Base-by-base conservation (phyloP, 257 asterid genomes). In the Euphrasia confusa region DNA sequence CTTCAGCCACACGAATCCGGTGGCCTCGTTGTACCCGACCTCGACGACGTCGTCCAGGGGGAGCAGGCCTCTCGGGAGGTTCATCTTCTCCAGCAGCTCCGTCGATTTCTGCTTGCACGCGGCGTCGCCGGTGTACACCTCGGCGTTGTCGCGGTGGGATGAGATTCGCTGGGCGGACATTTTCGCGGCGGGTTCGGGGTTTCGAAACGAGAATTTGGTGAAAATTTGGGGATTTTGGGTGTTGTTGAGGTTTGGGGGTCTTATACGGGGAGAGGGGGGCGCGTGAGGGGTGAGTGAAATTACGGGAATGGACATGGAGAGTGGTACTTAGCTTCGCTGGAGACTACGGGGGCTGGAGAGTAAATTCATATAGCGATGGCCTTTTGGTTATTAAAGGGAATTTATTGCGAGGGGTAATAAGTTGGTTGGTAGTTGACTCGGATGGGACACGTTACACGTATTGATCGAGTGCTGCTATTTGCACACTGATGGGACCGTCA, bases 1-100 rank as follows among this genome's bases (percentile, higher is more conserved):
- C 80, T 71, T 82, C 73, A 86, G 58, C 96, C 94, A 84, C 8
- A 83, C 81, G 75, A 89, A 89, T 0, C 95, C 90, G 0, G 90
- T 63, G 4, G 64, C 73, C 15, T 69, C 79, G 76, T 83, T 79
- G 76, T 81, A 27, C n/a, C 93, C 93, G 10, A 78, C 87, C 74
- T 89, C 86, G 0, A 61, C 8, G 66, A 89, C 13, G 58, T 82
- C 87, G 63, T 82, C 81, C 4, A 86, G 74, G 9, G 95, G 91
- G 60, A 89, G 84, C 13, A 86, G 75, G 4, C 94, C 90, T 7
- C 37, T 76, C 7, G 95, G 91, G 62, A 84, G 54, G 78, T 84
- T 69, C 66, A 84, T 79, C 55, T 73, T 81, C 63, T 71, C 70
- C 39, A 86, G 82, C 10, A 86, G 79, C 65, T 88, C 94, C 8